Percentiles rank a stretch among this genome's conserved stretches.
Evolutionary conservation across 495 filamentous ascomycete genomes (phyloP).

Genomic region (Aspergillus sclerotioniger): DNA sequence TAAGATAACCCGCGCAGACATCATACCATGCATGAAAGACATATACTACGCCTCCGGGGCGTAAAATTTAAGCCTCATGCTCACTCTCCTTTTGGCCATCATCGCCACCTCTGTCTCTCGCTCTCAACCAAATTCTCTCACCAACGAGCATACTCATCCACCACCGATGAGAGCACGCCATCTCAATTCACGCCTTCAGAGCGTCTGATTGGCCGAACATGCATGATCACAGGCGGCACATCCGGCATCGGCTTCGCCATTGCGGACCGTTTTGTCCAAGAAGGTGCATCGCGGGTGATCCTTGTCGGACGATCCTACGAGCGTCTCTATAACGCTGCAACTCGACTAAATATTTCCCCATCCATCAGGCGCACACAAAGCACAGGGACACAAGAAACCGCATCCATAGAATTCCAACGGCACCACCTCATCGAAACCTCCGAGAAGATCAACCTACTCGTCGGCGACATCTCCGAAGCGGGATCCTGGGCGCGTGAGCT

Average conservation of each 20-base stretch:
- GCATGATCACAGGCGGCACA: constrained; percentile 61
- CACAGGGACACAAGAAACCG: constrained; percentile 15
- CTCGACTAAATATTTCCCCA: constrained; percentile 1
- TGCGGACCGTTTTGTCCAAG: constrained; percentile 60
- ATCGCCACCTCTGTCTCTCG: background rate
- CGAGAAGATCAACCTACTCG: constrained; percentile 30
- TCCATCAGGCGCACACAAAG: constrained; percentile 11
- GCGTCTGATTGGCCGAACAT: constrained; percentile 43
- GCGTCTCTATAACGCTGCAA: constrained; percentile 40
- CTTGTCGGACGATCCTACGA: constrained; percentile 50
- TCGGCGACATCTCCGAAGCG: constrained; percentile 47
- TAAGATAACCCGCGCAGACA: background rate
- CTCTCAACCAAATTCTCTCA: background rate
- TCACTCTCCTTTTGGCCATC: background rate
- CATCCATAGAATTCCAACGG: background rate
- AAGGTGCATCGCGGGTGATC: constrained; percentile 56
- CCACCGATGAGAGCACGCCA: constrained; percentile 5
- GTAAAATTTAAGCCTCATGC: background rate
- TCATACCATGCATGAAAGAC: background rate
- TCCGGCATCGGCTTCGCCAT: constrained; percentile 68
- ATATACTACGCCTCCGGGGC: background rate
- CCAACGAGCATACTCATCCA: constrained; percentile 7
- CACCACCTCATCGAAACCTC: constrained; percentile 16
- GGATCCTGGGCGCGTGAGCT: constrained; percentile 46
- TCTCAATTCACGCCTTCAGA: constrained; percentile 12